Evolutionary conservation across 306 rosid species (phyloP), one percentile per base, ranked within the genome.

Genomic region (Fagus sylvatica): DNA sequence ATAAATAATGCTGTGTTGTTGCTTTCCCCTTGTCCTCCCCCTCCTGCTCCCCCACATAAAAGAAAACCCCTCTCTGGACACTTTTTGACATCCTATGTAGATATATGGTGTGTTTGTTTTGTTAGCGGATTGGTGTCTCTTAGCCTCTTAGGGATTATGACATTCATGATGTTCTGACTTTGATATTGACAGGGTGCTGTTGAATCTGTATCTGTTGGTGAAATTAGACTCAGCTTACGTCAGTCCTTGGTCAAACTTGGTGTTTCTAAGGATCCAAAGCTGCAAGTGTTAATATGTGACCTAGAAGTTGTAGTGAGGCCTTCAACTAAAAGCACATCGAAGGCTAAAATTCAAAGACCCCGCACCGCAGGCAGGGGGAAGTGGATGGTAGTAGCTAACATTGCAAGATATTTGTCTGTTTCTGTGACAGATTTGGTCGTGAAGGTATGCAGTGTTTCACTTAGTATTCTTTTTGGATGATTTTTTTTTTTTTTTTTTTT

Each of bases 201-300:
- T 77, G 99, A 96, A 87, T 91, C 98, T 59, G 83, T 96, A 73
- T 91, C 97, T 71, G 88, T 96, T 80, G 98, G 98, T 81, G 99
- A 96, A 88, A 91, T 96, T 71, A 96, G 86, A 82, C 81, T 93
- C 79, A 93, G 99, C 88, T 78, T 96, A 86, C 94, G 99, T 48
- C 97, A 90, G 85, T 93, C 97, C 79, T 85, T 90, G 82, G 96
- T 88, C 82, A 93, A 87, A 79, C 90, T 92, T 73, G 97, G 98
- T 53, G 95, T 93, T 55, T 96, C 98, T 73, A 88, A 91, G 60
- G 99, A 93, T 87, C 98, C 97, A 28, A 96, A 96, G 89, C 88
- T 96, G 74, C 98, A 89, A 84, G 85, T 96, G 83, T 85, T 96
- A 85, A 96, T 96, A 83, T 87, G 94, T 51, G 99, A 91, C 87